phyloP scores from a whole-genome alignment of 441 rosid genomes.

The Croton laevigatus region DNA sequence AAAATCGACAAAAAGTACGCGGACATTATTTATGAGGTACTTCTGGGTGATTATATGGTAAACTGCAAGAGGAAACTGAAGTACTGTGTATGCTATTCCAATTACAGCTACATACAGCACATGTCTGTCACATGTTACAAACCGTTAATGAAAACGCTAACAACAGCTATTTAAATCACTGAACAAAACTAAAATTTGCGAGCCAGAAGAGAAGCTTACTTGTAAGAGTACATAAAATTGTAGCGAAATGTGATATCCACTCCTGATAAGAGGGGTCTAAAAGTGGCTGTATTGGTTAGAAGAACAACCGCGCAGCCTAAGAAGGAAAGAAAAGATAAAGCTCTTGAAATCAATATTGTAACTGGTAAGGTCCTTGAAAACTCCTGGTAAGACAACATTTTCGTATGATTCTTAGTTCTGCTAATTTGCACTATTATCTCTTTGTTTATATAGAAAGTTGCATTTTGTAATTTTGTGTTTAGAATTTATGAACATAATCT shows the following conservation, averaged over 20 bases:
- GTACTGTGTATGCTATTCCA: neutral
- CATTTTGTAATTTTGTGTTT: neutral
- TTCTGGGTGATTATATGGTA: constrained; percentile 13
- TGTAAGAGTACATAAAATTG: neutral
- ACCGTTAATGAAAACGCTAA: too few relatives aligned
- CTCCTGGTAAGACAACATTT: neutral
- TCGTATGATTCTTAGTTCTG: neutral
- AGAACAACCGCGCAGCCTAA: neutral
- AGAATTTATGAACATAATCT: too few relatives aligned
- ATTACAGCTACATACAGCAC: constrained; percentile 2
- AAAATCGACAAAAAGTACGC: constrained; percentile 12
- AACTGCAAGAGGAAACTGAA: constrained; percentile 15
- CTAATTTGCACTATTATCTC: too few relatives aligned
- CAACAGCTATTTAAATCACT: too few relatives aligned
- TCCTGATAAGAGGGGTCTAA: constrained; percentile 1
- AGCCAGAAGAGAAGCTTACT: neutral
- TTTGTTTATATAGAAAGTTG: neutral
- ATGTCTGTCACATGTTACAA: neutral
- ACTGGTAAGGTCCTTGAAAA: neutral
- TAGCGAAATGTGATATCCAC: constrained; percentile 3
- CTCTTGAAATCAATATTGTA: neutral
- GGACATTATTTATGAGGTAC: neutral
- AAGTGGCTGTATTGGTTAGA: constrained; percentile 3
- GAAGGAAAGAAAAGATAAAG: constrained; percentile 1
- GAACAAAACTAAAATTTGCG: too few relatives aligned